Percentiles rank a stretch among this genome's conserved stretches.
Evolutionary conservation across 2,329 filamentous ascomycete genomes (phyloP).

Genomic region (Aspergillus brunneoviolaceus): DNA sequence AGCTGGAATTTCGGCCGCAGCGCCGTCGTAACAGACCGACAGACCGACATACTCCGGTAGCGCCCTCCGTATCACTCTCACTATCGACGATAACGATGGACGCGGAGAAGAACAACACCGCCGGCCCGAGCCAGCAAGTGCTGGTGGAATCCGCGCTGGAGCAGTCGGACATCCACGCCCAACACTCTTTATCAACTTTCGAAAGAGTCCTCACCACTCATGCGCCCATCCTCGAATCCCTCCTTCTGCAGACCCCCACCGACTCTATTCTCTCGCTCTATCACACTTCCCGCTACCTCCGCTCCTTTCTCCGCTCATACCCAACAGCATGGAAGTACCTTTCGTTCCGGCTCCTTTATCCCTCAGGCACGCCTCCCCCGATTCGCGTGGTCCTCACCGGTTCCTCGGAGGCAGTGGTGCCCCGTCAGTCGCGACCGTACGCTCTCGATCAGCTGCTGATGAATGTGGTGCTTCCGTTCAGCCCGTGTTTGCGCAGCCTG

Average conservation of each 20-base stretch:
- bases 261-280: slow-evolving; percentile 57
- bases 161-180: slow-evolving; percentile 21
- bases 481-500: slow-evolving; percentile 55
- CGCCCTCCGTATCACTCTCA: slow-evolving; percentile 1
- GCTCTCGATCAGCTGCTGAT: slow-evolving; percentile 59
- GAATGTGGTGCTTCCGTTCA: slow-evolving; percentile 57
- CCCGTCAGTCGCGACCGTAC: slow-evolving; percentile 57
- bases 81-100: slow-evolving; percentile 12
- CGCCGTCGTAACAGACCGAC: slow-evolving; percentile 14
- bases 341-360: slow-evolving; percentile 55
- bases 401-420: slow-evolving; percentile 32
- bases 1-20: neutral
- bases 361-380: slow-evolving; percentile 35
- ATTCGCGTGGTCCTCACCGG: slow-evolving; percentile 36
- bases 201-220: slow-evolving; percentile 57
- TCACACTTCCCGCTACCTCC: slow-evolving; percentile 57
- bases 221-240: slow-evolving; percentile 58
- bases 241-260: slow-evolving; percentile 58
- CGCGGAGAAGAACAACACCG: slow-evolving; percentile 9
- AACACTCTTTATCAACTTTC: slow-evolving; percentile 47
- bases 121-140: slow-evolving; percentile 18
- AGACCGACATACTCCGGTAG: slow-evolving; percentile 10
- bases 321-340: slow-evolving; percentile 62
- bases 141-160: slow-evolving; percentile 28
- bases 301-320: slow-evolving; percentile 55